These are phyloP conservation scores for Cystobasidium ongulense DNA, from an alignment of 768 basidiomycete genomes.

Conservation along the genomic window DNA sequence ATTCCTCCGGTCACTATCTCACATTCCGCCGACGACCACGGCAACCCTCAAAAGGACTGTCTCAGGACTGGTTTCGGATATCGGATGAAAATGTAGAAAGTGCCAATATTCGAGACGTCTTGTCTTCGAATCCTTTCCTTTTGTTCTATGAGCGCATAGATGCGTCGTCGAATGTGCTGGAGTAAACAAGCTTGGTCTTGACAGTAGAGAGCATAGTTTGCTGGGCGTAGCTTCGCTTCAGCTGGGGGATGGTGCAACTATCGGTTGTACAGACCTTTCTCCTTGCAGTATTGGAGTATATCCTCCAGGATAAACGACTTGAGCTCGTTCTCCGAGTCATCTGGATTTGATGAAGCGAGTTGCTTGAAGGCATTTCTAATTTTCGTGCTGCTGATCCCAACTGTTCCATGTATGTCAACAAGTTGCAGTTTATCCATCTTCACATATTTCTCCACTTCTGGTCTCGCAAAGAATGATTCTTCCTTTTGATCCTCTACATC, in stretches of 20 bases:
- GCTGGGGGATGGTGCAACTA: background rate
- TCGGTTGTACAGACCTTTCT: background rate
- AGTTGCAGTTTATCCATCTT: background rate
- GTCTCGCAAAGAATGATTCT: background rate
- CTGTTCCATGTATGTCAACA: conserved; percentile 3
- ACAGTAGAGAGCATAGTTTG: too few relatives aligned
- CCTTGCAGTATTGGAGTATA: conserved; percentile 3
- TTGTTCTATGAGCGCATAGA: background rate
- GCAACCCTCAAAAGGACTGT: background rate
- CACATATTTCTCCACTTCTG: conserved; percentile 1
- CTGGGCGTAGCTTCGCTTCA: too few relatives aligned
- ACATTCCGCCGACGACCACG: background rate
- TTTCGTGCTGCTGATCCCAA: conserved; percentile 4
- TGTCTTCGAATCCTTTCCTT: background rate
- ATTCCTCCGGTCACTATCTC: background rate
- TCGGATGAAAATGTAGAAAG: background rate
- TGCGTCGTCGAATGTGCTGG: background rate
- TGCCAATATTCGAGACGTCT: background rate
- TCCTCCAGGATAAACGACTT: background rate
- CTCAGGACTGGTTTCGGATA: background rate
- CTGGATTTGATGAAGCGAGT: background rate
- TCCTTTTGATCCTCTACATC: conserved; percentile 24
- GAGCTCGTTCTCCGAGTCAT: background rate
- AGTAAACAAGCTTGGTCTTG: too few relatives aligned
- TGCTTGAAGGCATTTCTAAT: background rate